Evolutionary conservation across 1,284 basidiomycete genomes (phyloP).

Genomic region (Cryptococcus sp.): DNA sequence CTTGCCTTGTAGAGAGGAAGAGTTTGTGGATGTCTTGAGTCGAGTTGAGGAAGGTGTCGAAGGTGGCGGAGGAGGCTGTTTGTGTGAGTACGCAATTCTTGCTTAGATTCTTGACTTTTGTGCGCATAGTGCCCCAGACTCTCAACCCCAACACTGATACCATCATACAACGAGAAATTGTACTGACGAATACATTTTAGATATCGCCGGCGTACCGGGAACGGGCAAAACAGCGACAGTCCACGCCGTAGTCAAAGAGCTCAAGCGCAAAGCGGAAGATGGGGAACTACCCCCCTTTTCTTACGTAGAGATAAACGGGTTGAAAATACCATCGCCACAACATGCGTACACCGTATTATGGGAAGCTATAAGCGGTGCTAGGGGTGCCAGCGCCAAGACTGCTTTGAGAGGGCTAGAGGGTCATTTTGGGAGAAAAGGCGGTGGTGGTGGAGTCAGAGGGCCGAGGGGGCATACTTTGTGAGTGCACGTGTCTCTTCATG

Average conservation of each 20-base stretch:
- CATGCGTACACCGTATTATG: constrained; percentile 86
- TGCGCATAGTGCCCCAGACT: neutral
- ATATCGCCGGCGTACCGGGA: constrained; percentile 96
- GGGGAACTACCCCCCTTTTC: constrained; percentile 88
- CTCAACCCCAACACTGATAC: neutral
- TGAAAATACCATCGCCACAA: constrained; percentile 83
- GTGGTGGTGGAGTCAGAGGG: constrained; percentile 46
- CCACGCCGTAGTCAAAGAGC: constrained; percentile 82
- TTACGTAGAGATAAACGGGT: constrained; percentile 97
- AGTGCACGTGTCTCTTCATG: constrained; percentile 12
- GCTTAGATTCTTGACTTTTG: no score
- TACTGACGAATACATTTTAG: constrained; percentile 54
- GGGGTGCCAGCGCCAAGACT: constrained; percentile 58
- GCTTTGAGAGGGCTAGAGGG: constrained; percentile 51
- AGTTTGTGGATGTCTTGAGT: constrained; percentile 75
- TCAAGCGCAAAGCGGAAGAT: constrained; percentile 80
- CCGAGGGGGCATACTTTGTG: constrained; percentile 54
- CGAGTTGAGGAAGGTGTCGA: constrained; percentile 84
- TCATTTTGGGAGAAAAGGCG: constrained; percentile 47
- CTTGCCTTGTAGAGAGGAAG: constrained; percentile 85
- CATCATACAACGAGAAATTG: neutral
- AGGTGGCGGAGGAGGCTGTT: constrained; percentile 89
- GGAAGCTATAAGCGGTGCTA: constrained; percentile 79
- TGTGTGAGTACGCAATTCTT: constrained; percentile 65
- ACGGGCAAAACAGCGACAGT: constrained; percentile 99